phyloP scores from a whole-genome alignment of 2,329 filamentous ascomycete species.

The Pseudocercospora eumusae region DNA sequence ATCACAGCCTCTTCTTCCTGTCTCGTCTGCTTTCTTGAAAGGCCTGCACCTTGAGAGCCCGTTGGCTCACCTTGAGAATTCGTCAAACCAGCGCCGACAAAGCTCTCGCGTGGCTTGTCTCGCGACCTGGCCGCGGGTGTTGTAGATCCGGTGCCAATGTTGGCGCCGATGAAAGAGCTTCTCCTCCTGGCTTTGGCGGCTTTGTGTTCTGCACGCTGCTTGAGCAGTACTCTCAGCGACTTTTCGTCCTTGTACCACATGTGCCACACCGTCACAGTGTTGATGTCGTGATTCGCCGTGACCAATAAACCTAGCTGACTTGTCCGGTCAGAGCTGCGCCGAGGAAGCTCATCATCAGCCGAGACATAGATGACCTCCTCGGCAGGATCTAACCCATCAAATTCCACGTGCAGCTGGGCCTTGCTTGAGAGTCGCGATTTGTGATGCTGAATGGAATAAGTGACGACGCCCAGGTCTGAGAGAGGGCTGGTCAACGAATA shows the following conservation, averaged over 20 bases:
- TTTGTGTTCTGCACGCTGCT: conserved; percentile 43
- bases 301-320: conserved; percentile 69
- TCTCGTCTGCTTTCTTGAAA: conserved; percentile 33
- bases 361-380: conserved; percentile 88
- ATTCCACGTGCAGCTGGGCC: conserved; percentile 46
- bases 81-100: conserved; percentile 57
- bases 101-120: conserved; percentile 72
- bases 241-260: conserved; percentile 74
- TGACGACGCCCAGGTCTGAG: conserved; percentile 77
- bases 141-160: conserved; percentile 68
- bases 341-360: conserved; percentile 57
- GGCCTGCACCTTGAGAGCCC: conserved; percentile 25
- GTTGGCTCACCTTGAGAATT: conserved; percentile 27
- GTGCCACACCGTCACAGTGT: conserved; percentile 81
- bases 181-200: conserved; percentile 59
- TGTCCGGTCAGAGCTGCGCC: conserved; percentile 43
- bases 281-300: conserved; percentile 75
- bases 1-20: conserved; percentile 50
- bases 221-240: conserved; percentile 48
- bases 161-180: conserved; percentile 60
- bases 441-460: conserved; percentile 34
- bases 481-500: conserved; percentile 85
- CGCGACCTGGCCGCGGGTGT: conserved; percentile 68
- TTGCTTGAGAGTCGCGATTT: conserved; percentile 31
- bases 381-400: conserved; percentile 67